Evolutionary conservation across 768 basidiomycete species (phyloP).

Genomic region (Psilocybe cubensis): DNA sequence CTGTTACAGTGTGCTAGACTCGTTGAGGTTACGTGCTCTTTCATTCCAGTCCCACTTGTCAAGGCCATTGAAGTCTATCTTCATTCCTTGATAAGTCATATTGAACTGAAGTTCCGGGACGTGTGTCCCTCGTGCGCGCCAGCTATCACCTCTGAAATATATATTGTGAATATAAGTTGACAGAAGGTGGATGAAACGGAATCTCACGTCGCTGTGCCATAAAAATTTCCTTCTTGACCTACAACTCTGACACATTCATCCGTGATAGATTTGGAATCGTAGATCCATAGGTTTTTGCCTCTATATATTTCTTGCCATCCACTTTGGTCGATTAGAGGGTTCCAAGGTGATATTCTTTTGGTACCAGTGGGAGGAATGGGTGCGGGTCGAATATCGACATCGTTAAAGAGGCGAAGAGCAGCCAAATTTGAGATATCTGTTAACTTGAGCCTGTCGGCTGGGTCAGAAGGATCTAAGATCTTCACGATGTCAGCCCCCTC

Average conservation of each 20-base stretch:
- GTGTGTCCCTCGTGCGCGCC: constrained; percentile 73
- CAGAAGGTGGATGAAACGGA: background rate
- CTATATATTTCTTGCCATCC: constrained; percentile 77
- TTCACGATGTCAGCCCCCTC: constrained; percentile 44
- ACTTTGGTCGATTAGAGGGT: constrained; percentile 61
- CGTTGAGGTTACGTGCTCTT: constrained; percentile 63
- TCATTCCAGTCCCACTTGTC: constrained; percentile 75
- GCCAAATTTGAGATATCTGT: constrained; percentile 63
- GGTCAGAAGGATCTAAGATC: constrained; percentile 48
- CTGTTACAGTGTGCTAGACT: constrained; percentile 37
- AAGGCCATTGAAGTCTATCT: constrained; percentile 75
- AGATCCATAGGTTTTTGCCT: constrained; percentile 76
- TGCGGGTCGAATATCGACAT: constrained; percentile 64
- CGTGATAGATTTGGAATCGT: constrained; percentile 64
- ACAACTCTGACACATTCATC: constrained; percentile 75
- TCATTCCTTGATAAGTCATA: constrained; percentile 60
- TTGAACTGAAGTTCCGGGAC: constrained; percentile 76
- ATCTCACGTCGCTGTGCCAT: constrained; percentile 78
- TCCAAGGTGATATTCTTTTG: constrained; percentile 50
- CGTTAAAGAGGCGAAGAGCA: constrained; percentile 71
- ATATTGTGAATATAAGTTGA: background rate
- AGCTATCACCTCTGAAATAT: constrained; percentile 73
- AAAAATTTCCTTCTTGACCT: constrained; percentile 60
- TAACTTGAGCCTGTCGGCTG: constrained; percentile 45
- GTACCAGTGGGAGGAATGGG: constrained; percentile 49